These are phyloP conservation scores for Yarrowia keelungensis DNA, from an alignment of 805 yeast genomes.

Conservation along the genomic window DNA sequence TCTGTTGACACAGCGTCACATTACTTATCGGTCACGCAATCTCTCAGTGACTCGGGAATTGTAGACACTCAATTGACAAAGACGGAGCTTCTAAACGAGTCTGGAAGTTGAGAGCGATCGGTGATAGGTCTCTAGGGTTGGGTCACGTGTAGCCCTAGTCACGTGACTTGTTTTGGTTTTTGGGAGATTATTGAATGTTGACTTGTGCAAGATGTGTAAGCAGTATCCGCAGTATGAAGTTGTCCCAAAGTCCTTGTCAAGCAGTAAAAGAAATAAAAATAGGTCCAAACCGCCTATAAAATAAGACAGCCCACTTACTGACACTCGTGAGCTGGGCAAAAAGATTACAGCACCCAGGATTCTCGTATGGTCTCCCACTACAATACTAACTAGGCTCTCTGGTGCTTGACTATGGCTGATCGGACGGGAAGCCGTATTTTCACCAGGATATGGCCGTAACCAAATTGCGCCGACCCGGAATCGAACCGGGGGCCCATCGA, in stretches of 20 bases:
- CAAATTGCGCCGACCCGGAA: slow-evolving; percentile 35
- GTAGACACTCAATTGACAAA: not conserved
- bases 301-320: not conserved
- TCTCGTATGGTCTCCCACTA: slow-evolving; percentile 36
- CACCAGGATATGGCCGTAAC: slow-evolving; percentile 36
- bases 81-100: not conserved
- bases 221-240: too few species aligned
- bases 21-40: too few species aligned
- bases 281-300: too few species aligned
- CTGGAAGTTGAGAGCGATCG: not conserved
- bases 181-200: too few species aligned
- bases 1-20: too few species aligned
- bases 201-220: too few species aligned
- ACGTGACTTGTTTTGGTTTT: too few species aligned
- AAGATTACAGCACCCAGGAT: slow-evolving; percentile 36
- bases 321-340: not conserved
- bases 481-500: slow-evolving; percentile 37
- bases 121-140: not conserved
- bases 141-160: too few species aligned
- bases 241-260: too few species aligned
- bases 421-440: slow-evolving; percentile 36
- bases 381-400: slow-evolving; percentile 35
- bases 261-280: too few species aligned
- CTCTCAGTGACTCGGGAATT: too few species aligned
- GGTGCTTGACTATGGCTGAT: slow-evolving; percentile 36